Evolutionary conservation across 441 rosid genomes (phyloP), one percentile per base, ranked within the genome.

Genomic region (Euphorbia celastroides): DNA sequence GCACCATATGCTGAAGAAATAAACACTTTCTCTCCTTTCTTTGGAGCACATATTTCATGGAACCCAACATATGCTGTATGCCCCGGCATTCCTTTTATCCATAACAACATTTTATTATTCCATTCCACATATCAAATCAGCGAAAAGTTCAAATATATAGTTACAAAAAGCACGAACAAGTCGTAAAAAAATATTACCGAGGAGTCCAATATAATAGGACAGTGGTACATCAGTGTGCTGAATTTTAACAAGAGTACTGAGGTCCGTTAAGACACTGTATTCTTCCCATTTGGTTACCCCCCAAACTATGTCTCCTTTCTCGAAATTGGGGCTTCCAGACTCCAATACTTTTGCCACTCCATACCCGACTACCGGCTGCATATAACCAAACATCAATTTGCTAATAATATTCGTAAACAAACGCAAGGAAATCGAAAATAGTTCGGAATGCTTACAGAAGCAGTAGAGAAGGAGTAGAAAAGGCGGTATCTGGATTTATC

Each of bases 221-320:
- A 86, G 86, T 5, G 98, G 96, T 66, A 89, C 66, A 30, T 82
- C 70, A 28, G 83, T 79, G 13, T 76, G 74, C 44, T 80, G 80
- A 54, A 88, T 80, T 75, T 88, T 89, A 60, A 84, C 70, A 67
- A 85, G 70, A 74, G 69, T 78, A 51, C 67, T 59, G 13, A 78
- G 77, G 23, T 67, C 62, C 55, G 58, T 69, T 46, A 85, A 72
- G 76, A 90, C 65, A 74, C 83, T 85, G 67, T 86, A 89, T 26
- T 92, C 90, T 78, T 92, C 93, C 98, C 98, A 92, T 17, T 84
- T 79, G 42, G 81, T 84, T 0, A 77, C 7, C 63, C 90, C 96
- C 5, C 80, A 61, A 68, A 84, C 68, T 16, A 85, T 34, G 32
- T 89, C 95, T 0, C 93, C 98, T 6, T 88, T 75, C 74, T 78